A percentile compares a stretch with the other conserved stretches of the same genome.
phyloP scores from a whole-genome alignment of 176 grass and related monocot genomes.

The Ensete glaucum region DNA sequence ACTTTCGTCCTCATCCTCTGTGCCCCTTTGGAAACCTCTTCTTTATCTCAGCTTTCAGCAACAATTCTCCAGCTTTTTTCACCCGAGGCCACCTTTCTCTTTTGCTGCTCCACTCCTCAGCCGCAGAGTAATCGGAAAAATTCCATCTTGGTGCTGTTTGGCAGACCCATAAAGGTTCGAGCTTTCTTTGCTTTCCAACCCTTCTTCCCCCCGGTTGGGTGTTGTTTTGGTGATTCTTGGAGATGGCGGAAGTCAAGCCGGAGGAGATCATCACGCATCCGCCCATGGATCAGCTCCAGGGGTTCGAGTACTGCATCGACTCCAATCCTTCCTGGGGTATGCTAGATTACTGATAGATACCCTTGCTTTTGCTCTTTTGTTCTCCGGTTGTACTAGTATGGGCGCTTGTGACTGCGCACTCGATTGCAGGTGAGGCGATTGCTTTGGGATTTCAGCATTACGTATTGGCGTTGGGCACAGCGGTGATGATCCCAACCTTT shows the following conservation, averaged over 20 bases:
- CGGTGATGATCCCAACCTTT: slow-evolving; percentile 86
- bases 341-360: background rate
- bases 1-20: background rate
- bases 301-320: slow-evolving; percentile 96
- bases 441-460: slow-evolving; percentile 86
- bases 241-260: slow-evolving; percentile 72
- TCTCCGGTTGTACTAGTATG: background rate
- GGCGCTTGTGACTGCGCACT: slow-evolving; percentile 14
- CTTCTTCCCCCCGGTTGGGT: background rate
- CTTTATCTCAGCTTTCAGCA: background rate
- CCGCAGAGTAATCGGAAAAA: background rate
- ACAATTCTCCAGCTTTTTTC: background rate
- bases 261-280: slow-evolving; percentile 54
- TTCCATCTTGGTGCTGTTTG: background rate
- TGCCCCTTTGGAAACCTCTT: background rate
- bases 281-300: slow-evolving; percentile 92
- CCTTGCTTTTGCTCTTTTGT: background rate
- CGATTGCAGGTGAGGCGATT: slow-evolving; percentile 58
- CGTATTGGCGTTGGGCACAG: slow-evolving; percentile 63
- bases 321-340: slow-evolving; percentile 90
- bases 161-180: background rate
- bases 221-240: background rate
- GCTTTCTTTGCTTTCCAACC: background rate
- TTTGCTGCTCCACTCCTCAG: background rate
- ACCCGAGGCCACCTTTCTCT: background rate